phyloP scores from a whole-genome alignment of 768 basidiomycete genomes.

The Leccinum uliginosum region DNA sequence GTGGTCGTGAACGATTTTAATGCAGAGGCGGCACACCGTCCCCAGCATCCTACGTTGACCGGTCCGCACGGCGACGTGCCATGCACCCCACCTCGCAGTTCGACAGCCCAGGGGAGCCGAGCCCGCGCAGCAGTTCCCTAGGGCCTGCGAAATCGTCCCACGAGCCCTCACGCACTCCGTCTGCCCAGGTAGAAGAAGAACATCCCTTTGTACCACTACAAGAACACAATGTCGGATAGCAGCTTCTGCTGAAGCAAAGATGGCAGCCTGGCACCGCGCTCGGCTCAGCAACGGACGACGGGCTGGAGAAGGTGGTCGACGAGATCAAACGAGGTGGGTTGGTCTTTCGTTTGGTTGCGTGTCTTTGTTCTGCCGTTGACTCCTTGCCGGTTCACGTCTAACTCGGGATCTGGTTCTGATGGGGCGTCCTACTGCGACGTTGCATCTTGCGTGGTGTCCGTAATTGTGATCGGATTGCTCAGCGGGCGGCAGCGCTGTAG shows the following conservation, averaged over 20 bases:
- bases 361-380: not conserved
- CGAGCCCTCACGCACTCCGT: constrained; percentile 21
- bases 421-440: not conserved
- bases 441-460: too few relatives aligned
- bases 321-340: constrained; percentile 74
- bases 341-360: not conserved
- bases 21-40: constrained; percentile 57
- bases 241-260: constrained; percentile 66
- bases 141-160: constrained; percentile 7
- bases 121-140: constrained; percentile 20
- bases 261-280: constrained; percentile 63
- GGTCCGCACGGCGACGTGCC: constrained; percentile 66
- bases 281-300: constrained; percentile 19
- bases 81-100: constrained; percentile 47
- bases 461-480: not conserved
- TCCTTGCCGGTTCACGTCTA: not conserved
- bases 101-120: constrained; percentile 49
- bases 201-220: constrained; percentile 40
- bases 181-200: constrained; percentile 12
- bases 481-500: constrained; percentile 85
- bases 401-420: not conserved
- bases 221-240: constrained; percentile 61
- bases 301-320: constrained; percentile 77
- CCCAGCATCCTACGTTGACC: constrained; percentile 49
- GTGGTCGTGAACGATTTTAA: constrained; percentile 97